Conservation (phyloP, 1,284 basidiomycete genomes). For the Papiliotrema fonsecae region DNA sequence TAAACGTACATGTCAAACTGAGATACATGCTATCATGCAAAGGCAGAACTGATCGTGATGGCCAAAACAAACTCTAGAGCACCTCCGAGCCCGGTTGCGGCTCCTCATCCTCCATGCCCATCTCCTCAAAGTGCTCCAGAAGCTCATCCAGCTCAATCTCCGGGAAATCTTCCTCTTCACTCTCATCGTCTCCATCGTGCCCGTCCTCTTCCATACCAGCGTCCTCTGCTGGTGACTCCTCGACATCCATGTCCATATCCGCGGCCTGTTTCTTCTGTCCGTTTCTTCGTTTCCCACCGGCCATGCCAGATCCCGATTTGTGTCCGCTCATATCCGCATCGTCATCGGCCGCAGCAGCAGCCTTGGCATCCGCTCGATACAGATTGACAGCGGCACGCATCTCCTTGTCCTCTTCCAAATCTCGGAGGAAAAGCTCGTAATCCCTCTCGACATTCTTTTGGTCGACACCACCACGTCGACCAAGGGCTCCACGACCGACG, state of each 20-base stretch:
- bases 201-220: slow-evolving; percentile 29
- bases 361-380: slow-evolving; percentile 59
- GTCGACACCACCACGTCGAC: slow-evolving; percentile 83
- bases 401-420: slow-evolving; percentile 95
- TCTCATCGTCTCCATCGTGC: slow-evolving; percentile 43
- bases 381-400: slow-evolving; percentile 83
- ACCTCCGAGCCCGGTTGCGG: slow-evolving; percentile 8
- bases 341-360: slow-evolving; percentile 41
- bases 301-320: slow-evolving; percentile 51
- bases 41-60: neutral
- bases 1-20: neutral
- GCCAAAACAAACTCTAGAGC: neutral
- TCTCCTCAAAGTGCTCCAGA: slow-evolving; percentile 78
- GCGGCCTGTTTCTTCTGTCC: slow-evolving; percentile 51
- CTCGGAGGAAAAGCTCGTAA: slow-evolving; percentile 92
- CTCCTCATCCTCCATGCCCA: slow-evolving; percentile 45
- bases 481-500: slow-evolving; percentile 73
- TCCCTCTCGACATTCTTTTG: slow-evolving; percentile 92
- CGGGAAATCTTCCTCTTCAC: slow-evolving; percentile 85
- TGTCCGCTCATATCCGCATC: slow-evolving; percentile 48
- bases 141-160: slow-evolving; percentile 82
- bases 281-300: slow-evolving; percentile 53
- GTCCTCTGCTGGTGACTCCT: slow-evolving; percentile 13
- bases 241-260: slow-evolving; percentile 35
- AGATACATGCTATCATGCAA: neutral